phyloP scores from a whole-genome alignment of 768 basidiomycete genomes.

The Tylopilus sp. region DNA sequence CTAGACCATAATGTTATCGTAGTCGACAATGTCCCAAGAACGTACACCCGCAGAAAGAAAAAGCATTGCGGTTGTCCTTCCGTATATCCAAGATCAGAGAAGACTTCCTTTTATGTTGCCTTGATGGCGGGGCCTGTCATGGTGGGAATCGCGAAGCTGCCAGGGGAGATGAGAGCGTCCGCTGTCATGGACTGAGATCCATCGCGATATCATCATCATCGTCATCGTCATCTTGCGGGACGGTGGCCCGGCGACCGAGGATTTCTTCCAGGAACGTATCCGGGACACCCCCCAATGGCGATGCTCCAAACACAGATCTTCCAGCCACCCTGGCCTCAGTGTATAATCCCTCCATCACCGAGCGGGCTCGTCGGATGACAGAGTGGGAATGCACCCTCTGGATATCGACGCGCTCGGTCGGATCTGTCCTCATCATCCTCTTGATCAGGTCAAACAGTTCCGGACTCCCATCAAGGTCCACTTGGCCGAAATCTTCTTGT shows the following conservation, averaged over 20 bases:
- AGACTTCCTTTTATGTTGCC: slow-evolving; percentile 7
- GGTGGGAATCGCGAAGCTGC: slow-evolving; percentile 1
- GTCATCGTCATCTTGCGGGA: slow-evolving; percentile 10
- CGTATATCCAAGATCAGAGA: slow-evolving; percentile 19
- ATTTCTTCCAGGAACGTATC: slow-evolving; percentile 65
- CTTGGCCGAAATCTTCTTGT: slow-evolving; percentile 85
- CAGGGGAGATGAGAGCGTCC: not conserved
- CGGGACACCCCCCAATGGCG: slow-evolving; percentile 60
- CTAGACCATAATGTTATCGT: slow-evolving; percentile 36
- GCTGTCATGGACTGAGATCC: slow-evolving; percentile 38
- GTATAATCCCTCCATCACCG: slow-evolving; percentile 55
- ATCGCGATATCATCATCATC: slow-evolving; percentile 31
- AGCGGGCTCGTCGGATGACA: slow-evolving; percentile 60
- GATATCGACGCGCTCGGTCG: slow-evolving; percentile 54
- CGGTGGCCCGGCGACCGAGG: slow-evolving; percentile 32
- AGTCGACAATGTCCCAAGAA: slow-evolving; percentile 35
- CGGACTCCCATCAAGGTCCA: slow-evolving; percentile 63
- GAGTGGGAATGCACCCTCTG: slow-evolving; percentile 57
- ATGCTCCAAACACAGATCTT: slow-evolving; percentile 49
- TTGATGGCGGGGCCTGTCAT: slow-evolving; percentile 1
- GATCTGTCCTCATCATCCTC: slow-evolving; percentile 75
- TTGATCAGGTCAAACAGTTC: slow-evolving; percentile 66
- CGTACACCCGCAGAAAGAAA: slow-evolving; percentile 25
- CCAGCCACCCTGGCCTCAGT: slow-evolving; percentile 34
- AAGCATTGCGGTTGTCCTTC: slow-evolving; percentile 7